A percentile compares a stretch with the other conserved stretches of the same genome.
These are phyloP conservation scores for Arthrobotrys musiformis DNA, from an alignment of 2,329 filamentous ascomycete species.

Conservation along the genomic window DNA sequence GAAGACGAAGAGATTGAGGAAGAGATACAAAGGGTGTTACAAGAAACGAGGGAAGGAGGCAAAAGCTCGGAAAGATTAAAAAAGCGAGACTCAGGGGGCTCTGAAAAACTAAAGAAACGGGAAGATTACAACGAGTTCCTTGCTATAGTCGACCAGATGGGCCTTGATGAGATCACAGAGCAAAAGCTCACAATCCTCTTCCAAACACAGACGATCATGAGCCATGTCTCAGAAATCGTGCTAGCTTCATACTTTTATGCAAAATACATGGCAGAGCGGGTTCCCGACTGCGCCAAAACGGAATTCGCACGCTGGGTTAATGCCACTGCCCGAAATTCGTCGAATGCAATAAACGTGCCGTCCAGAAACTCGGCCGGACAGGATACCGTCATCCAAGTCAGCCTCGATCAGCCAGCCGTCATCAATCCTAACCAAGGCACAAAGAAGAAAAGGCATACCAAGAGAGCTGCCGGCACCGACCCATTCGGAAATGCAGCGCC, in stretches of 20 bases:
- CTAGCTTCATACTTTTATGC: slow-evolving; percentile 36
- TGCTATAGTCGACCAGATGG: slow-evolving; percentile 39
- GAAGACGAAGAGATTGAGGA: background rate
- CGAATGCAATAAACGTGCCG: slow-evolving; percentile 41
- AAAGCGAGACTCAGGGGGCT: background rate
- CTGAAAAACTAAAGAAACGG: slow-evolving; percentile 27
- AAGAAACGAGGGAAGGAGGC: background rate
- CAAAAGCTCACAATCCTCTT: slow-evolving; percentile 39
- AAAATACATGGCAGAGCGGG: slow-evolving; percentile 44
- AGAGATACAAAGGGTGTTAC: too few relatives aligned
- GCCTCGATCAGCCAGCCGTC: slow-evolving; percentile 24
- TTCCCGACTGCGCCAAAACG: slow-evolving; percentile 48
- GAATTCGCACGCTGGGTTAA: slow-evolving; percentile 49
- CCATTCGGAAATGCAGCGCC: slow-evolving; percentile 34
- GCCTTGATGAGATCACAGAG: slow-evolving; percentile 39
- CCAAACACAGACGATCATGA: slow-evolving; percentile 46
- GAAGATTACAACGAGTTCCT: slow-evolving; percentile 29
- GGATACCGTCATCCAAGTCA: slow-evolving; percentile 34
- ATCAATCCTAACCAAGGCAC: background rate
- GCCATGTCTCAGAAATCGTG: slow-evolving; percentile 43
- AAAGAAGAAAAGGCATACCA: slow-evolving; percentile 6
- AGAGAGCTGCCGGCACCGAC: slow-evolving; percentile 23
- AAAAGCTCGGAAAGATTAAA: background rate
- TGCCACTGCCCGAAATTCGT: slow-evolving; percentile 31
- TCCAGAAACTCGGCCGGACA: slow-evolving; percentile 17